Percentiles rank a stretch among this genome's conserved stretches.
Evolutionary conservation across 78 protist genomes (phyloP).

Genomic region (Paratrimastix pyriformis): DNA sequence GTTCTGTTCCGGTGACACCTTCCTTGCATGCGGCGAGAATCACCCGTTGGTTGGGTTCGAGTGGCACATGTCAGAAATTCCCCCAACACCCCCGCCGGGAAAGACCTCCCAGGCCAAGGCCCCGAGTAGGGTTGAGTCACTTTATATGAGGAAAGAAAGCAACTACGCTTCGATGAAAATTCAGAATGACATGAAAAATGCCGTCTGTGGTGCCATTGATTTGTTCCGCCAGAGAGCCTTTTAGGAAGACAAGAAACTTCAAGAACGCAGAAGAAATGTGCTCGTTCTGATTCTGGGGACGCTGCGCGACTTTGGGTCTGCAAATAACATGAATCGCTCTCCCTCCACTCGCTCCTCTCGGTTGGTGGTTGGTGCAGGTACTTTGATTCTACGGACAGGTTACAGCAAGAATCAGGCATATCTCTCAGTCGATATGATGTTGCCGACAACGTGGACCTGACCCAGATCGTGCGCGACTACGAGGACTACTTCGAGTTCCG

Average conservation of each 20-base stretch:
- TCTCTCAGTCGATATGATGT: background rate
- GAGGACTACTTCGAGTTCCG: conserved; percentile 49
- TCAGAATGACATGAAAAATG: background rate
- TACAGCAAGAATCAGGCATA: conserved; percentile 12
- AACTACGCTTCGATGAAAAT: conserved; percentile 7
- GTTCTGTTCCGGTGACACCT: no score
- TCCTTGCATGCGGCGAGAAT: no score
- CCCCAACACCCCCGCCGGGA: background rate
- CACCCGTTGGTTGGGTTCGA: background rate
- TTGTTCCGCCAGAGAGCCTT: no score
- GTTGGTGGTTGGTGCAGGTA: background rate
- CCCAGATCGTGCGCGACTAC: conserved; percentile 31
- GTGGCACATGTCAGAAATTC: background rate
- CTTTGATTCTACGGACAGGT: conserved; percentile 11
- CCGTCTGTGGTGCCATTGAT: no score
- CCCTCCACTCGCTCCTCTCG: background rate
- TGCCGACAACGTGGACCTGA: conserved; percentile 49
- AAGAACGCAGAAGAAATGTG: background rate
- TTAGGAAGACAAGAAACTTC: background rate
- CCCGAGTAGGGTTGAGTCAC: background rate
- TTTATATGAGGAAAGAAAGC: background rate
- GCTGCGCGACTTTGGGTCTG: background rate
- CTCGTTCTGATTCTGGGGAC: background rate
- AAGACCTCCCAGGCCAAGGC: background rate
- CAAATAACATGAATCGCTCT: background rate